Conservation (phyloP, 257 asterid genomes). For the Ehretia macrophylla region DNA sequence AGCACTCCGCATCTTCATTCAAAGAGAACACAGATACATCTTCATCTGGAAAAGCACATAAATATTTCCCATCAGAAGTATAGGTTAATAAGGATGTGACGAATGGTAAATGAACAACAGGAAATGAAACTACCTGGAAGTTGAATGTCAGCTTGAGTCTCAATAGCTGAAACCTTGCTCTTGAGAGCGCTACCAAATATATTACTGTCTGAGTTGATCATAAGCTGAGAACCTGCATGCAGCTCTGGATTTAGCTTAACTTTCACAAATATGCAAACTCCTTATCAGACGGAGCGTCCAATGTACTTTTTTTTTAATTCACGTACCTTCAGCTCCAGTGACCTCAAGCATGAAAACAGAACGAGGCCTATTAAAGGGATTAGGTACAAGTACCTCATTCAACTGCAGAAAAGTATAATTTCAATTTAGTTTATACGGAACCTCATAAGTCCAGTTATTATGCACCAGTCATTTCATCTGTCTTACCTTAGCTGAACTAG, state of each 20-base stretch:
- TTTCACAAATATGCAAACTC: background rate
- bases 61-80: slow-evolving; percentile 12
- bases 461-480: background rate
- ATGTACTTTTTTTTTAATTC: background rate
- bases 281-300: no score
- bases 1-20: slow-evolving; percentile 53
- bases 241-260: slow-evolving; percentile 5
- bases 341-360: slow-evolving; percentile 76
- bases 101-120: background rate
- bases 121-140: slow-evolving; percentile 54
- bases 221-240: slow-evolving; percentile 38
- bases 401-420: slow-evolving; percentile 44
- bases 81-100: no score
- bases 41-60: slow-evolving; percentile 35
- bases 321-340: slow-evolving; percentile 65
- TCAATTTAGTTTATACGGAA: background rate
- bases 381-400: slow-evolving; percentile 80
- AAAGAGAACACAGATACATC: slow-evolving; percentile 58
- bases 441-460: background rate
- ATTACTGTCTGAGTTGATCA: slow-evolving; percentile 22
- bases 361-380: slow-evolving; percentile 86
- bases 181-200: slow-evolving; percentile 40
- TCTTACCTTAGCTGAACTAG: slow-evolving; percentile 80
- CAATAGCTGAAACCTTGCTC: slow-evolving; percentile 54
- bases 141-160: slow-evolving; percentile 50